Base-by-base conservation (phyloP, 2,329 filamentous ascomycete species). In the Cercospora canescens region DNA sequence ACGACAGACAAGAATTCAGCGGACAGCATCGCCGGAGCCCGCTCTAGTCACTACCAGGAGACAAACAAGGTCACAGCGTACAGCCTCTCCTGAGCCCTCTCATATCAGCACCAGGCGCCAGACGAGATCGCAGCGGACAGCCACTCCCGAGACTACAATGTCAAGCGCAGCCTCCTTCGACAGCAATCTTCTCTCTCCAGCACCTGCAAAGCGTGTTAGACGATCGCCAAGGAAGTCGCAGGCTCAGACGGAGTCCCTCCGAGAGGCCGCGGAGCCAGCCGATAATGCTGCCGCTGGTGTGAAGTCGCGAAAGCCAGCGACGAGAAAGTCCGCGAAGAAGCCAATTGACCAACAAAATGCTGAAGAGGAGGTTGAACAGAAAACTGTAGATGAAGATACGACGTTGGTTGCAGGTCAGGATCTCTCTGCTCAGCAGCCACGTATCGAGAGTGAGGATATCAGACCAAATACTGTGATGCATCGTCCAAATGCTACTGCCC, bases 181-280 rank as follows among this genome's bases (percentile, higher is more conserved):
- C n/a, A 62, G 66, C 54, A 62, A 48, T 4, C 26, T 64, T 26
- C 62, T 65, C n/a, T 65, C 45, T 32, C 66, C 70, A 6, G 32
- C 24, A 14, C 61, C 54, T 18, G 52, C 55, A 52, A 66, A 56
- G 18, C 52, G 67, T 9, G 35, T 57, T 14, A 41, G 64, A 16
- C 63, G 62, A 34, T 67, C 66, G 34, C 37, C 63, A 5, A 63
- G 63, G 16, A 71, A 70, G 55, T 60, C 65, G 8, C 65, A 60
- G 37, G 56, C 50, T 1, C 26, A 24, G 39, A 39, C 39, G 50
- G 50, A 62, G 37, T 58, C 61, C 8, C n/a, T 60, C 52, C 39
- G 58, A 5, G 56, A 56, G n/a, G 21, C 54, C 24, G 26, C 28
- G 14, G 60, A 64, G 24, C 28, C n/a, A 18, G 41, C 16, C 18